Evolutionary conservation across 1,284 basidiomycete genomes (phyloP).

Genomic region (Heliocybe sulcata): DNA sequence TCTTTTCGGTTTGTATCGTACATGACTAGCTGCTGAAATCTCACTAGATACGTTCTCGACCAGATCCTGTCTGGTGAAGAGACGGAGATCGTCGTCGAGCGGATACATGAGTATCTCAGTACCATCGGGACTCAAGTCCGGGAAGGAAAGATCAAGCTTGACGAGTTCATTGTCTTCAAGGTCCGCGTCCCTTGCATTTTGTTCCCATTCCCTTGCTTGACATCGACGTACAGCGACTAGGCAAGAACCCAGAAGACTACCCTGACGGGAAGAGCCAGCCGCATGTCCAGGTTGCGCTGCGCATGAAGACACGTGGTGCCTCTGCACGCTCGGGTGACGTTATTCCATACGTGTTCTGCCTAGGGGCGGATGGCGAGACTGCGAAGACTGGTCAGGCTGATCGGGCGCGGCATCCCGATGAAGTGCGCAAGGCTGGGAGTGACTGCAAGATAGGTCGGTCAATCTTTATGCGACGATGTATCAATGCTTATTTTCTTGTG

Average conservation of each 20-base stretch:
- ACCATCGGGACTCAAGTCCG: slow-evolving; percentile 74
- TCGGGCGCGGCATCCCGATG: slow-evolving; percentile 90
- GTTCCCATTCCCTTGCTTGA: background rate
- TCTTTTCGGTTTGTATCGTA: slow-evolving; percentile 12
- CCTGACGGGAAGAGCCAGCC: slow-evolving; percentile 93
- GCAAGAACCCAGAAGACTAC: slow-evolving; percentile 95
- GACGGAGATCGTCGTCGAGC: slow-evolving; percentile 85
- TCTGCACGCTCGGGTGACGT: slow-evolving; percentile 86
- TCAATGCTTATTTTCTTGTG: background rate
- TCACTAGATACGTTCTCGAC: slow-evolving; percentile 73
- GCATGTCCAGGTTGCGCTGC: slow-evolving; percentile 93
- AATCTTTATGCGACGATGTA: background rate
- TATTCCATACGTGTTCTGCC: slow-evolving; percentile 93
- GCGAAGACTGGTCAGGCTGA: slow-evolving; percentile 84
- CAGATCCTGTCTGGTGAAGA: slow-evolving; percentile 90
- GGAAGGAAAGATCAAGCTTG: slow-evolving; percentile 70
- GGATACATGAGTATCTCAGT: slow-evolving; percentile 89
- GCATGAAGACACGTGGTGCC: slow-evolving; percentile 83
- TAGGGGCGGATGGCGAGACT: slow-evolving; percentile 67
- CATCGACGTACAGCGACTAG: slow-evolving; percentile 59
- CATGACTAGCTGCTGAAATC: background rate
- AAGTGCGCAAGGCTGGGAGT: slow-evolving; percentile 66
- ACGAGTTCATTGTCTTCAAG: slow-evolving; percentile 95
- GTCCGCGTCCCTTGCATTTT: slow-evolving; percentile 27
- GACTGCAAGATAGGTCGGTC: slow-evolving; percentile 67